A percentile compares a stretch with the other conserved stretches of the same genome.
phyloP scores from a whole-genome alignment of 2,329 filamentous ascomycete genomes.

The Hymenoscyphus infarciens region DNA sequence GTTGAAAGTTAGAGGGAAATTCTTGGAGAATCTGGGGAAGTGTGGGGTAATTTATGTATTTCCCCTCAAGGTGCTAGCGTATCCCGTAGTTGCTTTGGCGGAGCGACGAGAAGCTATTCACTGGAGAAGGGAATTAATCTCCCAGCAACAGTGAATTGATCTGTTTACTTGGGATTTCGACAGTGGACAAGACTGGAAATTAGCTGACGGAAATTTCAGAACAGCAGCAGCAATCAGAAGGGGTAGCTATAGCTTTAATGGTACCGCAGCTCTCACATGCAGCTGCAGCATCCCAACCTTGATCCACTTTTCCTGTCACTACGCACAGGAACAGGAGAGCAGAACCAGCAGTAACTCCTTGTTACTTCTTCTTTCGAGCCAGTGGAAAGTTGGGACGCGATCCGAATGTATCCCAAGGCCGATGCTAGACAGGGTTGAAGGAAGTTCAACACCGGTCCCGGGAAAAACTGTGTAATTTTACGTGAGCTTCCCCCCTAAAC shows the following conservation, averaged over 20 bases:
- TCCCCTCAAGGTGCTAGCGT: neutral
- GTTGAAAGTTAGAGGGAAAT: neutral
- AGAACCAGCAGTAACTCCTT: neutral
- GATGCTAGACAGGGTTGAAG: neutral
- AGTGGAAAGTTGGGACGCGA: neutral
- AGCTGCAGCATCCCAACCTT: neutral
- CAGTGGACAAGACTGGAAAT: conserved; percentile 4
- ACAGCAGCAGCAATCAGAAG: conserved; percentile 7
- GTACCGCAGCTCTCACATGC: neutral
- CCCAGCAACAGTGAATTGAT: neutral
- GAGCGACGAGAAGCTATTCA: neutral
- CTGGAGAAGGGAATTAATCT: neutral
- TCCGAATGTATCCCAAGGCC: neutral
- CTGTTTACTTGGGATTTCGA: neutral
- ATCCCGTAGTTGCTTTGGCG: neutral
- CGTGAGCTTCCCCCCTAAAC: neutral
- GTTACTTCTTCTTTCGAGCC: neutral
- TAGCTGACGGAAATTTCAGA: neutral
- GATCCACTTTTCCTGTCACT: conserved; percentile 5
- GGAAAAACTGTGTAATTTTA: neutral
- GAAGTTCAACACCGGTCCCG: neutral
- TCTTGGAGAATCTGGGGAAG: neutral
- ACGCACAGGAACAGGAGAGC: conserved; percentile 5
- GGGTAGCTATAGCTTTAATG: conserved; percentile 22
- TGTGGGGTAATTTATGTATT: neutral